phyloP scores from a whole-genome alignment of 768 basidiomycete species.

The Boletus huronensis region DNA sequence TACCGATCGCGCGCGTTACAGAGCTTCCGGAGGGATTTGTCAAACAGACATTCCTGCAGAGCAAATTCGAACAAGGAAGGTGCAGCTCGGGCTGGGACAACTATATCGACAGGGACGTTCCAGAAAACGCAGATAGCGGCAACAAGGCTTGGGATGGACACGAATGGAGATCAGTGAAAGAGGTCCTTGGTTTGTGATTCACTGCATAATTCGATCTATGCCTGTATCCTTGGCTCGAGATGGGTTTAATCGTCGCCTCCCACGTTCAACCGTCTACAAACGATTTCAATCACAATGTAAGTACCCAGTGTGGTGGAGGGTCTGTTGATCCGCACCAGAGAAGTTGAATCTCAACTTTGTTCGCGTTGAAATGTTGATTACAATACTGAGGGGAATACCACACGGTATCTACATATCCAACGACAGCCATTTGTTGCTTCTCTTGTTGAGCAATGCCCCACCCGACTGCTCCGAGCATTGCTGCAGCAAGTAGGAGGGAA shows the following conservation, averaged over 20 bases:
- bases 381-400: neutral
- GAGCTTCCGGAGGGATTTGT: constrained; percentile 29
- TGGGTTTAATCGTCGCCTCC: constrained; percentile 1
- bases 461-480: constrained; percentile 36
- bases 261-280: neutral
- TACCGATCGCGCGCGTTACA: constrained; percentile 21
- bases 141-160: constrained; percentile 35
- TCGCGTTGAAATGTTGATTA: neutral
- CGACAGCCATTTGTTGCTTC: constrained; percentile 13
- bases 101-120: constrained; percentile 26
- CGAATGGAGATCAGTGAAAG: constrained; percentile 29
- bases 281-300: neutral
- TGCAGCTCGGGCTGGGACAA: constrained; percentile 36
- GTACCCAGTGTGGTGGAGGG: neutral
- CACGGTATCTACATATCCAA: constrained; percentile 14
- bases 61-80: constrained; percentile 27
- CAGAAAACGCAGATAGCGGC: constrained; percentile 29
- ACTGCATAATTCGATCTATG: neutral
- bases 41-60: constrained; percentile 32
- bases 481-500: constrained; percentile 33
- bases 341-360: neutral
- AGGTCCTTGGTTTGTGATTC: constrained; percentile 25
- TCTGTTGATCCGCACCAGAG: neutral
- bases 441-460: constrained; percentile 17
- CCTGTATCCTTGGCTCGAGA: neutral